Base-by-base conservation (phyloP, 129 eudicot genomes). In the Gnaphalium uliginosum region DNA sequence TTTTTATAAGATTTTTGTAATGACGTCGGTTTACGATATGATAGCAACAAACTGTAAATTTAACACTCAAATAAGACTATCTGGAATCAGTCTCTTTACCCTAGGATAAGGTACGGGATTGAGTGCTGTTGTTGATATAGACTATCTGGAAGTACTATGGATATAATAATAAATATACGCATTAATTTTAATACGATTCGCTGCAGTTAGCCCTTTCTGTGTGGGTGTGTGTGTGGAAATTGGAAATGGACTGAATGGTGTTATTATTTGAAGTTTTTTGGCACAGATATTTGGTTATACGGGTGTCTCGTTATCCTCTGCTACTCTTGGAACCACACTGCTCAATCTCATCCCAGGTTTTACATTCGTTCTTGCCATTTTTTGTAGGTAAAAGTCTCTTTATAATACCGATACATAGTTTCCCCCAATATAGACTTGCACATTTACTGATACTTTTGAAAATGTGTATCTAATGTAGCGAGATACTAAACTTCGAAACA, bases 331-430 rank as follows among this genome's bases (percentile, higher is more conserved):
- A 71, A 74, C 96, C 0, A 85, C 96, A 21, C 79, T 93, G 84
- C 90, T 90, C 78, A 93, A 93, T 69, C 96, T 93, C 81, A 84
- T 85, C 62, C 98, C 96, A 4, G 96, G 96, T 46, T 86, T 88
- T 48, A 93, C 96, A 7, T 93, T 93, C 82, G 26, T 90, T 62
- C 88, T 93, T 32, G 90, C 98, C 65, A 69, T 84, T 68, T 43
- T 93, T 63, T 90, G 82, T 79, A 82, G 98, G 98, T 93, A 63
- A 72, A 10, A 19, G 24, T 46, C 54, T 64, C 37, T 43, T 71
- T 32, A 30, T 62, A 35, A 19, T 60, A 9, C 26, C 17, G n/a
- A 11, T 29, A 8, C 70, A n/a, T 19, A n/a, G 2, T 29, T 75
- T 48, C 59, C 69, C 59, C 35, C 35, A 25, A 21, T 24, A 8